These are phyloP conservation scores for Saturnispora silvae DNA, from an alignment of 805 yeast genomes.

Conservation along the genomic window DNA sequence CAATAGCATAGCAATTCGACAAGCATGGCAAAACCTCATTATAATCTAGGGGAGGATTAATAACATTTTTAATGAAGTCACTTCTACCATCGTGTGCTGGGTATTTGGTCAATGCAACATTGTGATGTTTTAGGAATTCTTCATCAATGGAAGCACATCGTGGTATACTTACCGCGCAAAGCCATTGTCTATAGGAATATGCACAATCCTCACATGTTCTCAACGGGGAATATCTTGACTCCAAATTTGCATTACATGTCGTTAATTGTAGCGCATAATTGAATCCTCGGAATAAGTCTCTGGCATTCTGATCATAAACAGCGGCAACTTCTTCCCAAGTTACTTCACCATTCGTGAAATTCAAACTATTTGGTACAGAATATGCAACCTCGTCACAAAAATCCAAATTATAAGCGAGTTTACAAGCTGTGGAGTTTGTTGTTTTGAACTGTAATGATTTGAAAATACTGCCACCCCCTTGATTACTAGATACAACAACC, in stretches of 20 bases:
- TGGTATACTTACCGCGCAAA: conserved; percentile 82
- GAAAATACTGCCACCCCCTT: conserved; percentile 55
- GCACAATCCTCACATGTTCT: conserved; percentile 66
- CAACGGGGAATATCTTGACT: conserved; percentile 64
- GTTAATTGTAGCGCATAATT: conserved; percentile 64
- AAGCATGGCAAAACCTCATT: conserved; percentile 82
- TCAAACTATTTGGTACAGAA: conserved; percentile 54
- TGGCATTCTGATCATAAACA: conserved; percentile 58
- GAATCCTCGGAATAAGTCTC: conserved; percentile 49
- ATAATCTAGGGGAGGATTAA: conserved; percentile 48
- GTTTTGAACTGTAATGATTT: conserved; percentile 48
- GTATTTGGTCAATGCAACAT: too few species aligned
- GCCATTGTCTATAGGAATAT: conserved; percentile 68
- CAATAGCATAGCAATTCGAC: conserved; percentile 67
- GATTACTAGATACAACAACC: conserved; percentile 36
- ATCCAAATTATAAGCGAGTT: conserved; percentile 58
- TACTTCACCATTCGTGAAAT: conserved; percentile 20
- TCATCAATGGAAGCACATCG: conserved; percentile 47
- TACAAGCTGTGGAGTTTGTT: conserved; percentile 47
- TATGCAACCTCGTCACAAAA: conserved; percentile 81
- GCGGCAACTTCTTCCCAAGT: conserved; percentile 28
- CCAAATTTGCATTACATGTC: conserved; percentile 61
- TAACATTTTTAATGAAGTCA: conserved; percentile 38
- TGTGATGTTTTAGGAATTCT: conserved; percentile 31
- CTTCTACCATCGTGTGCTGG: conserved; percentile 47